phyloP scores from a whole-genome alignment of 257 asterid species.

The Solanum bulbocastanum region DNA sequence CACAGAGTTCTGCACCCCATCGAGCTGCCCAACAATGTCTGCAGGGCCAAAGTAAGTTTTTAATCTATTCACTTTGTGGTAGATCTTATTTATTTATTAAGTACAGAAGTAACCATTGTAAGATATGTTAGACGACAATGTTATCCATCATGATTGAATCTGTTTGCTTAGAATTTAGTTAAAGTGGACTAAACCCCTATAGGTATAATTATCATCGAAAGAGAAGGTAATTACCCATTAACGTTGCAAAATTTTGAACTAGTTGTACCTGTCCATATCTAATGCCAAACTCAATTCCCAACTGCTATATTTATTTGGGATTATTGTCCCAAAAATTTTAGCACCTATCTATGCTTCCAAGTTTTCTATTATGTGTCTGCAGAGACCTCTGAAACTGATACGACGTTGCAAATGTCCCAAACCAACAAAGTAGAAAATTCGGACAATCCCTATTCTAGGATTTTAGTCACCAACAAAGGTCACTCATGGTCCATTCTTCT shows the following conservation, averaged over 20 bases:
- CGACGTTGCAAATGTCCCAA: not conserved
- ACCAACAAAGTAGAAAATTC: not conserved
- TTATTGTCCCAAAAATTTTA: not conserved
- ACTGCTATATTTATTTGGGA: not conserved
- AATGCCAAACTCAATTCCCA: not conserved
- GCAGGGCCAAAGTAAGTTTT: constrained; percentile 85
- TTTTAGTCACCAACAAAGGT: not conserved
- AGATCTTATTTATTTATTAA: not conserved
- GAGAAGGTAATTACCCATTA: not conserved
- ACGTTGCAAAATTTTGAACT: not conserved
- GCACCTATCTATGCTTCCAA: not conserved
- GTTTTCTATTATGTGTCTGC: not conserved
- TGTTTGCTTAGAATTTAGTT: not conserved
- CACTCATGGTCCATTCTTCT: not conserved
- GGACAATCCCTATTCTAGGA: not conserved
- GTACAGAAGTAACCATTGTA: not conserved
- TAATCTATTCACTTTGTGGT: not conserved
- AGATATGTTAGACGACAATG: not conserved
- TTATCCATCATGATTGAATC: not conserved
- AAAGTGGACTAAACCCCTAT: not conserved
- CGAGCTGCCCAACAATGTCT: constrained; percentile 87
- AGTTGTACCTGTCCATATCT: not conserved
- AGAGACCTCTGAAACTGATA: not conserved
- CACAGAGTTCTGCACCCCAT: constrained; percentile 83
- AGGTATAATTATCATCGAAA: not conserved